These are phyloP conservation scores for Arxiozyma slooffiae DNA, from an alignment of 1,139 yeast species.

Conservation along the genomic window DNA sequence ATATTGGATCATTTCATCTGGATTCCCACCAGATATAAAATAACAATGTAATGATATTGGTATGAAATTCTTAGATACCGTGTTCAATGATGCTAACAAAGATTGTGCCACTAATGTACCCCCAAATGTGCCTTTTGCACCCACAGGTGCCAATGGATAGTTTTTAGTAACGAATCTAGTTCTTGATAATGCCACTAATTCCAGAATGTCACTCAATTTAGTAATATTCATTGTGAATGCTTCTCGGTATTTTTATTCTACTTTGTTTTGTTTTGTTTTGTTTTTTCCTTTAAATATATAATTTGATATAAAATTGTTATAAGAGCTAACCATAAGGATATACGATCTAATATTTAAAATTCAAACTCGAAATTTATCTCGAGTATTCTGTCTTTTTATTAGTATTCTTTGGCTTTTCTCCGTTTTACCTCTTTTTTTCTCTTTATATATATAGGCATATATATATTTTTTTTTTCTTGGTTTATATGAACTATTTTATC, in stretches of 20 bases:
- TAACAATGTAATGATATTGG: constrained; percentile 47
- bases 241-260: not conserved
- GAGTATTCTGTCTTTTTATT: not conserved
- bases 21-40: constrained; percentile 44
- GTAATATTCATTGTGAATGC: not conserved
- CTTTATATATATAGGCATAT: too few relatives aligned
- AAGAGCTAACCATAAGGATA: not conserved
- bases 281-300: not conserved
- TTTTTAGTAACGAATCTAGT: constrained; percentile 17
- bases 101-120: constrained; percentile 72
- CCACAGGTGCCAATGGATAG: constrained; percentile 35
- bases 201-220: constrained; percentile 15
- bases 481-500: too few relatives aligned
- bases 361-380: not conserved
- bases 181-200: constrained; percentile 12
- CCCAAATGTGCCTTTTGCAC: constrained; percentile 70
- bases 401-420: not conserved
- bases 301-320: not conserved
- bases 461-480: too few relatives aligned
- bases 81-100: constrained; percentile 51
- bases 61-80: constrained; percentile 35
- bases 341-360: too few relatives aligned
- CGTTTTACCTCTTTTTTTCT: not conserved
- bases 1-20: constrained; percentile 43
- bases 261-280: not conserved